Conservation (phyloP, 768 basidiomycete genomes). For the Phaeotremella skinneri region DNA sequence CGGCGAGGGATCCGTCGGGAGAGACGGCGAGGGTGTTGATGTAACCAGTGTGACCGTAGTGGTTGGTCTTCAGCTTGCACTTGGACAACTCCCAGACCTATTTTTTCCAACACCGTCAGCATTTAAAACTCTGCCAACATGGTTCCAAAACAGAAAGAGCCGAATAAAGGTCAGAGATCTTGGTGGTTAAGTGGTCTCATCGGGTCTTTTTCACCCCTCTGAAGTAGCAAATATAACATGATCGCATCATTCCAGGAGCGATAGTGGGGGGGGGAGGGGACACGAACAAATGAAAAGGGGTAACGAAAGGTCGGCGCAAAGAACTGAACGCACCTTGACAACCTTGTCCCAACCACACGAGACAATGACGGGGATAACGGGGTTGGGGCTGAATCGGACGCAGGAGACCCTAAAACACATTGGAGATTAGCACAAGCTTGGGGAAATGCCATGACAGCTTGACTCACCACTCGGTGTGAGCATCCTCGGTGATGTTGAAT, state of each 20-base stretch:
- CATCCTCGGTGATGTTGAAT: conserved; percentile 98
- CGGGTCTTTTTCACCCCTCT: conserved; percentile 62
- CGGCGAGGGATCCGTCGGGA: conserved; percentile 96
- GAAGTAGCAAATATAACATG: conserved; percentile 82
- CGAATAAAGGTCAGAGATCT: conserved; percentile 65
- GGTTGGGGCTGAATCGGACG: conserved; percentile 98
- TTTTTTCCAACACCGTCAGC: conserved; percentile 1
- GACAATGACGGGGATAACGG: conserved; percentile 95
- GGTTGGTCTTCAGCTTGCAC: conserved; percentile 99
- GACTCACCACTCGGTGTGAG: conserved; percentile 83
- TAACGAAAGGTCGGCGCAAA: background rate
- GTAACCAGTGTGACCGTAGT: conserved; percentile 98
- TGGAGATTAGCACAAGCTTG: conserved; percentile 6
- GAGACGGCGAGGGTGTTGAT: conserved; percentile 98
- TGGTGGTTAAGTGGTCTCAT: conserved; percentile 79
- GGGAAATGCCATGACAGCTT: conserved; percentile 1
- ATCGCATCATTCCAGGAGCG: conserved; percentile 55
- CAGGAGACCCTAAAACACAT: conserved; percentile 78
- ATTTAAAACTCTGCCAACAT: conserved; percentile 2
- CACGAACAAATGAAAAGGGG: conserved; percentile 1
- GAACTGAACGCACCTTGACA: conserved; percentile 73
- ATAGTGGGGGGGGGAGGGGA: background rate
- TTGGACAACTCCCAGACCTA: conserved; percentile 99
- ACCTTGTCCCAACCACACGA: conserved; percentile 99
- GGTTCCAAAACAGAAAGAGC: conserved; percentile 54